phyloP scores from a whole-genome alignment of 164 flowering plant genomes.

The Berberis vulgaris region DNA sequence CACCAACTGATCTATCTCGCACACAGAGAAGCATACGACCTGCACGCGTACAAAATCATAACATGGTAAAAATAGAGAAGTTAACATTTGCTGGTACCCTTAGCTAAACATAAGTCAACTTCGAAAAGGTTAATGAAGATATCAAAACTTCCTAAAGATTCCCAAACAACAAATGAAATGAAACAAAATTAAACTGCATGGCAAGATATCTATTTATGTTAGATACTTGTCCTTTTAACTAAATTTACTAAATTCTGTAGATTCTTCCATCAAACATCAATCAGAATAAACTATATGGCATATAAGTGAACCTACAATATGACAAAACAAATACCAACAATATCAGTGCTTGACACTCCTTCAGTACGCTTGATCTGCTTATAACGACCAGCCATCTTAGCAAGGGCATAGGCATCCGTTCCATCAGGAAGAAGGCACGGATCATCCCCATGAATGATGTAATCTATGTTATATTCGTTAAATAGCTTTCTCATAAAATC shows the following conservation, averaged over 20 bases:
- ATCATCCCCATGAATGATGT: constrained; percentile 97
- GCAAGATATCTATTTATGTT: too few relatives aligned
- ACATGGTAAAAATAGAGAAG: constrained; percentile 4
- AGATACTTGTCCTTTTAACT: too few relatives aligned
- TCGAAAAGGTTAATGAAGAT: too few relatives aligned
- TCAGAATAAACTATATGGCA: too few relatives aligned
- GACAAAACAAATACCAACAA: constrained; percentile 62
- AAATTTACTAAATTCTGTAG: too few relatives aligned
- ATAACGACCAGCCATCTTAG: constrained; percentile 95
- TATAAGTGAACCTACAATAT: not conserved
- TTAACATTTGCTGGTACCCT: too few relatives aligned
- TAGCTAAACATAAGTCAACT: too few relatives aligned
- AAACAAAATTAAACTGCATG: too few relatives aligned
- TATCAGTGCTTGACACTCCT: constrained; percentile 98
- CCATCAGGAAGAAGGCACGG: constrained; percentile 99
- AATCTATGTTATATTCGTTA: constrained; percentile 77
- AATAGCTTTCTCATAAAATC: constrained; percentile 86
- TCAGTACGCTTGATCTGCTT: constrained; percentile 99
- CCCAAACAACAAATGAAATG: too few relatives aligned
- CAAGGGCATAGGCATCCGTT: constrained; percentile 94
- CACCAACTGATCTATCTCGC: constrained; percentile 72
- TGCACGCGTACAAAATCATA: constrained; percentile 17
- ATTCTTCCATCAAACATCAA: too few relatives aligned
- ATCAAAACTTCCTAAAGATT: too few relatives aligned
- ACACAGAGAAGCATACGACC: constrained; percentile 99